Evolutionary conservation across 2,329 filamentous ascomycete genomes (phyloP), one percentile per base, ranked within the genome.

Genomic region (Myriosclerotinia duriaeana): DNA sequence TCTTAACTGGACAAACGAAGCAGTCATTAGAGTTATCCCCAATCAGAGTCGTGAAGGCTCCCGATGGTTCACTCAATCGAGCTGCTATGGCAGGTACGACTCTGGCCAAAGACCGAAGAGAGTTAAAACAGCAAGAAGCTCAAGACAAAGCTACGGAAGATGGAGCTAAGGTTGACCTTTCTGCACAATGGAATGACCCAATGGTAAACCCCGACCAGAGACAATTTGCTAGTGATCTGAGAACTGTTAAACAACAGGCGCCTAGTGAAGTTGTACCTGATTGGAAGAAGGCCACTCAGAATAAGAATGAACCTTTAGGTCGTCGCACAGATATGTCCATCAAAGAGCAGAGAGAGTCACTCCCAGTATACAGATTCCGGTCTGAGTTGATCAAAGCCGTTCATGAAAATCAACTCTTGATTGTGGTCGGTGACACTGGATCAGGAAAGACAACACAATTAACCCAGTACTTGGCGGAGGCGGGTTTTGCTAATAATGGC

Each of bases 361-460:
- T 99, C 60, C 95, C 95, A 0, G 93, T 98, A 0, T 99, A 82
- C 79, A 90, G 89, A 64, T 97, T 99, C 80, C 87, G 94, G 65
- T 89, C 87, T 61, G 91, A 96, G 75, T 84, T 99, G 40, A 89
- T 98, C 70, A 87, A 96, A 72, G 95, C 95, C 30, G 89, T 99
- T 2, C 82, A 84, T 36, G 89, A 92, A 50, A 95, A 99, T 75
- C 94, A 98, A 75, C 85, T 99, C 55, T 78, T 99, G 69, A 96
- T 99, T 75, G 94, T 99, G 0, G 94, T 99, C 62, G 95, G 95
- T 73, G 95, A 99, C 77, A 99, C 95, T 62, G 95, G 95, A 17
- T 97, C 93, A 0, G 95, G 95, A 72, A 99, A 99, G 79, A 99
- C 95, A 0, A 99, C 95, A 0, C 95, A 99, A 76, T 78, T 99